A percentile compares a stretch with the other conserved stretches of the same genome.
These are phyloP conservation scores for Colletotrichum tropicicola DNA, from an alignment of 2,329 filamentous ascomycete species.

Conservation along the genomic window DNA sequence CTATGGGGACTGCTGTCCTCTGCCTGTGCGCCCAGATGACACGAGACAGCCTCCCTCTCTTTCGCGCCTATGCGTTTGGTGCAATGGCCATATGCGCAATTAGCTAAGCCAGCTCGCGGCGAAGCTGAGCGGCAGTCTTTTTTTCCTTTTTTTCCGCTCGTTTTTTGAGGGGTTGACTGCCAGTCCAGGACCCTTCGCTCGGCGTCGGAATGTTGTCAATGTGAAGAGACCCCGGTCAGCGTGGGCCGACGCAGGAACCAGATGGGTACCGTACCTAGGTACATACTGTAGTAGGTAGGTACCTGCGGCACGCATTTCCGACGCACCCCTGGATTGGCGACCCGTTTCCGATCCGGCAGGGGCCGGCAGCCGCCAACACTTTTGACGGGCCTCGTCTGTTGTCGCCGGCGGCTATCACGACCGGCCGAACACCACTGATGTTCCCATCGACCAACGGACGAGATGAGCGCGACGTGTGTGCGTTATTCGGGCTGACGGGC, in stretches of 20 bases:
- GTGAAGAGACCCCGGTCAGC: neutral
- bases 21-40: neutral
- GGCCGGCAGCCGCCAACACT: neutral
- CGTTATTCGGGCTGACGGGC: too few species aligned
- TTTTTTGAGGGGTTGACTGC: neutral
- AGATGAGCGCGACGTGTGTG: too few species aligned
- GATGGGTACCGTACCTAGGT: neutral
- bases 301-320: neutral
- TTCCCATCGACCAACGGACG: too few species aligned
- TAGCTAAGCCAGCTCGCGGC: too few species aligned
- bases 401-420: neutral
- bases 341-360: neutral
- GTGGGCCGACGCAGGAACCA: neutral
- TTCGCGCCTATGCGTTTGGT: too few species aligned
- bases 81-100: too few species aligned
- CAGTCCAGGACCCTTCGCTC: neutral
- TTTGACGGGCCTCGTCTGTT: neutral
- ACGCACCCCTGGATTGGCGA: neutral
- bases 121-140: too few species aligned
- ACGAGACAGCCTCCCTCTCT: neutral
- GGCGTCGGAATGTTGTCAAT: neutral
- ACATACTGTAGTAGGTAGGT: neutral
- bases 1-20: too few species aligned
- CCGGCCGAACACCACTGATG: too few species aligned
- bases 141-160: too few species aligned